phyloP scores from a whole-genome alignment of 768 basidiomycete species.

The Hypholoma fasciculare region DNA sequence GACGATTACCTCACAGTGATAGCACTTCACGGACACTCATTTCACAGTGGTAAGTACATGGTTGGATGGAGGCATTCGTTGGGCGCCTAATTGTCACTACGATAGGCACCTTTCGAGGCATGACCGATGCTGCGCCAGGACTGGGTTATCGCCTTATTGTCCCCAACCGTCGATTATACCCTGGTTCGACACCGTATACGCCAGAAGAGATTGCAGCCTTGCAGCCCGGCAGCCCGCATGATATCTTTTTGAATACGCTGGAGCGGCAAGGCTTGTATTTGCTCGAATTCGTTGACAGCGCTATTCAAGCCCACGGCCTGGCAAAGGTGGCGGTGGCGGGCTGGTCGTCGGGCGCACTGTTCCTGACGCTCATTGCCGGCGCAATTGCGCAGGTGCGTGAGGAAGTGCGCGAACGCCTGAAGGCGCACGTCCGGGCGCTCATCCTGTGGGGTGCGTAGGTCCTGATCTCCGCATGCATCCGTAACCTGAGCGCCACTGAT shows the following conservation, averaged over 20 bases:
- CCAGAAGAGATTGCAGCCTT: neutral
- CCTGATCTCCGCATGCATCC: too few species aligned
- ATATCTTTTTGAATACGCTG: neutral
- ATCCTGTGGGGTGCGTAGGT: neutral
- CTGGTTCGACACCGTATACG: neutral
- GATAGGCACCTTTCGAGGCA: neutral
- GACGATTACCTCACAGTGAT: neutral
- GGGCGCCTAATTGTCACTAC: too few species aligned
- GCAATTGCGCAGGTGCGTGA: neutral
- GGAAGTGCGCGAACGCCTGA: neutral
- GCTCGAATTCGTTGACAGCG: neutral
- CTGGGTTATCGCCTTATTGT: neutral
- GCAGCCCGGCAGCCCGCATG: neutral
- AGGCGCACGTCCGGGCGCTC: neutral
- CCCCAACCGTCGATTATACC: constrained; percentile 1
- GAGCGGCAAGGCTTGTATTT: neutral
- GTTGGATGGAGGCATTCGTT: neutral
- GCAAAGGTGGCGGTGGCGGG: neutral
- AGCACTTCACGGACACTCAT: neutral
- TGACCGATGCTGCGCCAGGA: neutral
- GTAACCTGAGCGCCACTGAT: too few species aligned
- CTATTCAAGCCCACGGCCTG: neutral
- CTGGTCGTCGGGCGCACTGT: neutral
- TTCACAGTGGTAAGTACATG: neutral
- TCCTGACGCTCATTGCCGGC: neutral